These are phyloP conservation scores for Penicillium subrubescens DNA, from an alignment of 495 filamentous ascomycete species.

Conservation along the genomic window DNA sequence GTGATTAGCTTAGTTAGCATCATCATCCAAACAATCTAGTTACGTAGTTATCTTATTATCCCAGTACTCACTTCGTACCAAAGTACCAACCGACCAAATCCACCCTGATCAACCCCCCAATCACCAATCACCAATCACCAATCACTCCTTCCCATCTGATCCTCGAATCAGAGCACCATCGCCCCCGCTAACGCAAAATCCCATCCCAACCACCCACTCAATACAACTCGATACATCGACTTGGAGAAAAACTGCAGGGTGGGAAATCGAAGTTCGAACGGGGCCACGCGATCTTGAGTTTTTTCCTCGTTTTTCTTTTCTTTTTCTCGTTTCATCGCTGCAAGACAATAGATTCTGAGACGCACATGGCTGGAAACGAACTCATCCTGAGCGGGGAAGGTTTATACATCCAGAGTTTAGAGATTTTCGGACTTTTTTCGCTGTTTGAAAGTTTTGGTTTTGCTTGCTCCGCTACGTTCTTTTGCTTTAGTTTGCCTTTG, in stretches of 20 bases:
- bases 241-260: not conserved
- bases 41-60: not conserved
- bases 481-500: too few relatives aligned
- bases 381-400: constrained; percentile 4
- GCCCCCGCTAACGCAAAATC: constrained; percentile 1
- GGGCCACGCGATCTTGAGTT: constrained; percentile 5
- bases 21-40: not conserved
- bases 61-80: not conserved
- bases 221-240: constrained; percentile 20
- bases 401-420: not conserved
- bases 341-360: constrained; percentile 18
- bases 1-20: not conserved
- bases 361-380: constrained; percentile 25
- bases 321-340: constrained; percentile 4
- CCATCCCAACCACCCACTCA: constrained; percentile 2
- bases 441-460: too few relatives aligned
- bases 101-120: not conserved
- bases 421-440: not conserved
- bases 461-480: too few relatives aligned
- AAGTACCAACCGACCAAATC: not conserved
- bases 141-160: constrained; percentile 10
- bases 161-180: constrained; percentile 23
- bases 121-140: too few relatives aligned
- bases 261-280: not conserved
- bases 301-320: not conserved